Percentiles rank a stretch among this genome's conserved stretches.
Conservation (phyloP, 192 early-diverging fungal species). For the Jimgerdemannia flammicorona region DNA sequence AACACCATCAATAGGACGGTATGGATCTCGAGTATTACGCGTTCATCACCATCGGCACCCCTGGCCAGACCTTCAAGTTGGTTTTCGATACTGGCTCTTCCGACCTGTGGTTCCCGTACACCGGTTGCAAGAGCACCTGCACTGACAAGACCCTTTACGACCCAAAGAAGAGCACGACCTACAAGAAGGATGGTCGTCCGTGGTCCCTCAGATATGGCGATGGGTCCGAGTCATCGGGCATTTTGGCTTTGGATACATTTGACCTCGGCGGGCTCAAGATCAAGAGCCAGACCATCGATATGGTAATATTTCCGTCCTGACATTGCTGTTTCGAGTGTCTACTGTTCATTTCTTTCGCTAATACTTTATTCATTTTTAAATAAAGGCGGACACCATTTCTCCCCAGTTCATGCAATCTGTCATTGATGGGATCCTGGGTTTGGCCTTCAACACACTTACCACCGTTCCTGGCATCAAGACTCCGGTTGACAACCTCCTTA, state of each 20-base stretch:
- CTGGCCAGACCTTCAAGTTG: conserved; percentile 59
- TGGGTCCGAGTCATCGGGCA: conserved; percentile 36
- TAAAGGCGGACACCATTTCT: conserved; percentile 51
- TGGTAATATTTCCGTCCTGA: conserved; percentile 4
- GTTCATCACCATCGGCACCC: conserved; percentile 53
- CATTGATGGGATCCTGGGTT: conserved; percentile 62
- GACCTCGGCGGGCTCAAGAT: conserved; percentile 57
- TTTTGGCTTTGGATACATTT: conserved; percentile 48
- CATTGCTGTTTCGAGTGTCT: no score
- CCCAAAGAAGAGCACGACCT: conserved; percentile 46
- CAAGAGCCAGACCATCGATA: conserved; percentile 55
- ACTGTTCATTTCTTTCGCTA: no score
- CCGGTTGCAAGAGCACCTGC: conserved; percentile 18
- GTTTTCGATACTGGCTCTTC: conserved; percentile 75
- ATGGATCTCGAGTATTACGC: conserved; percentile 24
- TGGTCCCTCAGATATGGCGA: conserved; percentile 56
- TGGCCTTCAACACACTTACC: conserved; percentile 52
- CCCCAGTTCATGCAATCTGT: conserved; percentile 49
- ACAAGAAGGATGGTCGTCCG: conserved; percentile 44
- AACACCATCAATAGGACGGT: conserved; percentile 13
- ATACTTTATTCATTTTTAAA: no score
- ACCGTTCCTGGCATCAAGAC: conserved; percentile 41
- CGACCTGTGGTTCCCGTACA: conserved; percentile 58
- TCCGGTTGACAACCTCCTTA: conserved; percentile 55
- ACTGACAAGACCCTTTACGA: conserved; percentile 42